Evolutionary conservation across 768 basidiomycete genomes (phyloP), one percentile per base, ranked within the genome.

Genomic region (Suillus lakei): DNA sequence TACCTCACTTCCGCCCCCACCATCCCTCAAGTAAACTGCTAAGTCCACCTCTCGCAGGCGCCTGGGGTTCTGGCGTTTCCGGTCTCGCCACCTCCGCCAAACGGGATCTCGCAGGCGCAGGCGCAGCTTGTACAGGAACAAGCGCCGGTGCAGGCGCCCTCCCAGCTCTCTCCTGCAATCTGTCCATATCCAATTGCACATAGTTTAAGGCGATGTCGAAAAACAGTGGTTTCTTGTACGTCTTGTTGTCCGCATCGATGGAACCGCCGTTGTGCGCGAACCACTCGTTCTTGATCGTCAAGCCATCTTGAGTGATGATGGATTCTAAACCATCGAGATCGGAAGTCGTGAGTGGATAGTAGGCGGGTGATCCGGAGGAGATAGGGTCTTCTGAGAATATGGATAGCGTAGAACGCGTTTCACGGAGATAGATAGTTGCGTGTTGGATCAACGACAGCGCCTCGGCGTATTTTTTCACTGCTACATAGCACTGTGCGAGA

Each of bases 121-220:
- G 70, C n/a, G 79, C 73, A 3, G 64, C 66, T 30, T 65, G 71
- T 7, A 67, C 71, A 9, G 68, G 64, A 26, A 66, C 64, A 48
- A 69, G 63, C 5, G 72, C 68, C 53, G 74, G 64, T 9, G 70
- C 68, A 2, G 78, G 62, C 15, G 75, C 74, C 78, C 88, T 89
- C 2, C 95, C 95, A 4, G 90, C 92, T 21, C 91, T 82, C 64
- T 84, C 85, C 71, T 88, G 79, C 64, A 98, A 77, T 60, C 86
- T 80, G 53, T 93, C 91, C 88, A 96, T 90, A 71, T 96, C 92
- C 65, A 95, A 77, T 68, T 92, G 88, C 62, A 94, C 89, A 73
- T 97, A 98, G 77, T 97, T 98, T 71, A 96, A 87, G 21, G 95
- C 96, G 66, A 95, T 91, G 74, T 98, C 93, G 78, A 96, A 98